Evolutionary conservation across 257 asterid species (phyloP).

Genomic region (Nemophila menziesii): DNA sequence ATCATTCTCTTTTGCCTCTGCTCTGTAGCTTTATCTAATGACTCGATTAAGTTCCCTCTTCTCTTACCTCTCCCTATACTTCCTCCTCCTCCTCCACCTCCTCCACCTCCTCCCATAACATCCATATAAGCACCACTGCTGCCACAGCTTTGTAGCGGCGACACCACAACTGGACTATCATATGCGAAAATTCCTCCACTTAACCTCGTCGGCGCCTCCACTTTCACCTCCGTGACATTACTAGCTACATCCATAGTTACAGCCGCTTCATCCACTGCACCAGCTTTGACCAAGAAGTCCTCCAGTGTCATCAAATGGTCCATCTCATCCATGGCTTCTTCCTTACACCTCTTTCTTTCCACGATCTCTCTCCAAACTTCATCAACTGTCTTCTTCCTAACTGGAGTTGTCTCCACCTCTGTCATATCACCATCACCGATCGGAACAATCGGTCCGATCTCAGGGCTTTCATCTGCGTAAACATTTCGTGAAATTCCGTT

Average conservation of each 20-base stretch:
- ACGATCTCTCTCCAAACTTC: slow-evolving; percentile 95
- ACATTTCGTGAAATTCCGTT: slow-evolving; percentile 15
- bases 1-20: slow-evolving; percentile 79
- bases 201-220: slow-evolving; percentile 16
- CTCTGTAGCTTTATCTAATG: slow-evolving; percentile 53
- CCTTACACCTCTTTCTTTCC: slow-evolving; percentile 54
- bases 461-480: slow-evolving; percentile 12
- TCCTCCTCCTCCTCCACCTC: slow-evolving; percentile 27
- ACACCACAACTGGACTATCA: slow-evolving; percentile 16
- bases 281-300: slow-evolving; percentile 71
- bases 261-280: slow-evolving; percentile 43
- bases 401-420: slow-evolving; percentile 23
- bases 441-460: slow-evolving; percentile 41
- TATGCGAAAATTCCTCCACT: slow-evolving; percentile 24
- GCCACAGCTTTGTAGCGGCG: not conserved
- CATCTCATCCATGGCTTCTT: slow-evolving; percentile 40
- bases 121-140: not conserved
- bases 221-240: slow-evolving; percentile 19
- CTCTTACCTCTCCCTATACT: slow-evolving; percentile 30
- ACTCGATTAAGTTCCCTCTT: slow-evolving; percentile 64
- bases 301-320: slow-evolving; percentile 85
- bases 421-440: slow-evolving; percentile 12
- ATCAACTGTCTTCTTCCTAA: slow-evolving; percentile 61
- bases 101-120: slow-evolving; percentile 12
- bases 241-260: slow-evolving; percentile 5